These are phyloP conservation scores for Corylus americana DNA, from an alignment of 306 rosid genomes.

Conservation along the genomic window DNA sequence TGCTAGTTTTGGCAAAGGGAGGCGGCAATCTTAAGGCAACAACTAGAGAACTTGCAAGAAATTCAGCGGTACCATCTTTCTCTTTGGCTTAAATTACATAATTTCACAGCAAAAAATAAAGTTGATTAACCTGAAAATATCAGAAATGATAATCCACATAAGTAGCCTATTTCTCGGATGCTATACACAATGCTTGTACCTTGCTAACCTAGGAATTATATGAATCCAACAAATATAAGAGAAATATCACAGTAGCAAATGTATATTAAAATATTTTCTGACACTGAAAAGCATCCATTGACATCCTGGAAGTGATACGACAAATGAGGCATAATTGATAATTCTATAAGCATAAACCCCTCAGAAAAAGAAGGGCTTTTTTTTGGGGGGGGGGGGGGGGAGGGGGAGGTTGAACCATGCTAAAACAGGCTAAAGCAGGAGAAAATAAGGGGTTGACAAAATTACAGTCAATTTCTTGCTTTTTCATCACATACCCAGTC, in stretches of 20 bases:
- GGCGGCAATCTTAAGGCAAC: slow-evolving; percentile 67
- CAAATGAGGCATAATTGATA: neutral
- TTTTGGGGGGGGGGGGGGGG: too few relatives aligned
- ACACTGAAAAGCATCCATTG: neutral
- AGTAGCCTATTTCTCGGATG: neutral
- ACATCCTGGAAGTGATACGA: neutral
- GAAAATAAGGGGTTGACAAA: neutral
- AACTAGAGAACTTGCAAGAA: slow-evolving; percentile 72
- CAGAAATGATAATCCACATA: neutral
- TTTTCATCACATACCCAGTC: neutral
- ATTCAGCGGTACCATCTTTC: slow-evolving; percentile 57
- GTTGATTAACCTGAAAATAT: neutral
- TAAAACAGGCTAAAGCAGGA: neutral
- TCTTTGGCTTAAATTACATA: slow-evolving; percentile 16
- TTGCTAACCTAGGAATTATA: neutral
- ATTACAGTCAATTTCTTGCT: neutral
- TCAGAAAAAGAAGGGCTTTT: too few relatives aligned
- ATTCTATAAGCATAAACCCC: neutral
- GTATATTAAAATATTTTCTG: neutral
- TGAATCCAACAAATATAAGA: neutral
- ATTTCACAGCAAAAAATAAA: neutral
- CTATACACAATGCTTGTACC: neutral
- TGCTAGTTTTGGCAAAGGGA: slow-evolving; percentile 84
- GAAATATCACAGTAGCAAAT: neutral
- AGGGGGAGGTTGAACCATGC: too few relatives aligned